These are phyloP conservation scores for Spathaspora passalidarum DNA, from an alignment of 805 yeast species.

Conservation along the genomic window DNA sequence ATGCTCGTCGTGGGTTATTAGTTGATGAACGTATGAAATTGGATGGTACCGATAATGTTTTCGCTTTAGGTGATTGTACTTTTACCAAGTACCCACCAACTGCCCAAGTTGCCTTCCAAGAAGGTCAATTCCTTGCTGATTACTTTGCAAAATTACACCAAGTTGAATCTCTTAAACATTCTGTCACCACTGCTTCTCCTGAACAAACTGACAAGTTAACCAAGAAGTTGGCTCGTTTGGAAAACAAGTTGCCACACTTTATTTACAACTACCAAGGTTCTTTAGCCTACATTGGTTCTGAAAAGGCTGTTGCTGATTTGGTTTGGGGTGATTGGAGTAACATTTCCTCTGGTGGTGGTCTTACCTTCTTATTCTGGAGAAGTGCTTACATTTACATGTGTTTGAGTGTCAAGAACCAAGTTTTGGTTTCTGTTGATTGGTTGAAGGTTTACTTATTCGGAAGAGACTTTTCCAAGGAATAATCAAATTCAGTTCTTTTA, in stretches of 20 bases:
- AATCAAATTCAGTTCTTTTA: slow-evolving; percentile 4
- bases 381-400: slow-evolving; percentile 92
- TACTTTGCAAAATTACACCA: slow-evolving; percentile 64
- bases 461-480: slow-evolving; percentile 89
- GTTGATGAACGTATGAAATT: slow-evolving; percentile 80
- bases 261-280: slow-evolving; percentile 88
- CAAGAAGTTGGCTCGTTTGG: slow-evolving; percentile 44
- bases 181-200: slow-evolving; percentile 37
- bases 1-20: slow-evolving; percentile 86
- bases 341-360: slow-evolving; percentile 76
- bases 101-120: slow-evolving; percentile 96
- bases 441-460: slow-evolving; percentile 82
- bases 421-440: slow-evolving; percentile 88
- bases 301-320: slow-evolving; percentile 91
- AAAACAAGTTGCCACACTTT: slow-evolving; percentile 55
- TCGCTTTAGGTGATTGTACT: slow-evolving; percentile 94
- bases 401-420: slow-evolving; percentile 82
- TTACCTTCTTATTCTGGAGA: slow-evolving; percentile 93
- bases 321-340: slow-evolving; percentile 76
- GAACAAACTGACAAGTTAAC: slow-evolving; percentile 43
- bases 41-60: slow-evolving; percentile 79
- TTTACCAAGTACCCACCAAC: slow-evolving; percentile 91
- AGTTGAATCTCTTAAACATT: slow-evolving; percentile 54
- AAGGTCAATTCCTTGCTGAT: slow-evolving; percentile 77
- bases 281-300: slow-evolving; percentile 89